phyloP scores from a whole-genome alignment of 768 basidiomycete genomes.

The Agaricus sinodeliciosus region DNA sequence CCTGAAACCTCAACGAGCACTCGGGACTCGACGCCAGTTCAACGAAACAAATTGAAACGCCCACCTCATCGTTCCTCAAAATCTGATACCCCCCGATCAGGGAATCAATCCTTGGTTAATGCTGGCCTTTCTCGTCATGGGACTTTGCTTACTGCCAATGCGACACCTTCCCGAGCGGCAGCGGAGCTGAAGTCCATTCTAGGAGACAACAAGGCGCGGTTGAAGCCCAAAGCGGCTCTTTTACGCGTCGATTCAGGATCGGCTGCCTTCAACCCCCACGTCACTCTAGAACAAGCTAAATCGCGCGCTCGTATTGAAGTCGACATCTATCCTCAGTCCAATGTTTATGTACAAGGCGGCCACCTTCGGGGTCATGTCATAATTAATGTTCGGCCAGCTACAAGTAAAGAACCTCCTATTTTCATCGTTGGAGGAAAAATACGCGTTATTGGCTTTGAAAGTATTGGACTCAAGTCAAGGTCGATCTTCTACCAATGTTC shows the following conservation, averaged over 20 bases:
- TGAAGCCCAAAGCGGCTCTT: constrained; percentile 48
- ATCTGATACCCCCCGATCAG: no score
- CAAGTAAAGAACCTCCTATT: constrained; percentile 50
- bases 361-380: constrained; percentile 64
- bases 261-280: constrained; percentile 19
- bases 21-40: neutral
- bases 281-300: constrained; percentile 66
- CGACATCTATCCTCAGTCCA: constrained; percentile 71
- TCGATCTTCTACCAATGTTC: constrained; percentile 82
- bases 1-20: neutral
- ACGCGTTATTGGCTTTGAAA: constrained; percentile 82
- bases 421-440: constrained; percentile 71
- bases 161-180: constrained; percentile 40
- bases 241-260: constrained; percentile 23
- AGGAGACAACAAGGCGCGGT: constrained; percentile 50
- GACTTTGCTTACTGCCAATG: constrained; percentile 49
- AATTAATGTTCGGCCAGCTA: constrained; percentile 50
- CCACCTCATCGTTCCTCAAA: neutral
- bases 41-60: neutral
- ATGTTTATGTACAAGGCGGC: constrained; percentile 76
- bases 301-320: constrained; percentile 71
- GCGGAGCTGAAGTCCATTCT: constrained; percentile 57
- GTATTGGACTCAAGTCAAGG: constrained; percentile 48
- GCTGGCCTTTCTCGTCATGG: neutral
- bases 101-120: neutral